A percentile compares a stretch with the other conserved stretches of the same genome.
phyloP scores from a whole-genome alignment of 371 early-diverging fungal genomes.

The Haplosporangium sp. region DNA sequence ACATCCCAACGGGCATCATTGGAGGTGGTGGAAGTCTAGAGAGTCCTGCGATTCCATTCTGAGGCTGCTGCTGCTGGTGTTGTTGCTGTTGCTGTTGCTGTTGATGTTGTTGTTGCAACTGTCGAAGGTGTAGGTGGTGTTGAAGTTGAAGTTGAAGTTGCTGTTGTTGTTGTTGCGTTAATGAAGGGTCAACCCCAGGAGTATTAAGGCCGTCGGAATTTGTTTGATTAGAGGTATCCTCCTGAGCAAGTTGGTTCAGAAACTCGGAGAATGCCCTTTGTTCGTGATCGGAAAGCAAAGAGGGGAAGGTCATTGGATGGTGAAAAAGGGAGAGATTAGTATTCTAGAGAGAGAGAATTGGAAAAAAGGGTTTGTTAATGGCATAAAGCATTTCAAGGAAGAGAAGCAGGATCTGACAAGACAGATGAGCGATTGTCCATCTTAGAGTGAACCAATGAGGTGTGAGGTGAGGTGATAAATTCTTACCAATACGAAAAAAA shows the following conservation, averaged over 20 bases:
- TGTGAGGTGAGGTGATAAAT: not conserved
- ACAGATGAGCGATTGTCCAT: constrained; percentile 1
- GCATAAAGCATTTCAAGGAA: no score
- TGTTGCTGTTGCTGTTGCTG: constrained; percentile 49
- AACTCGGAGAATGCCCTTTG: constrained; percentile 53
- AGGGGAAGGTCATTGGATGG: constrained; percentile 34
- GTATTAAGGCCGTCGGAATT: constrained; percentile 18
- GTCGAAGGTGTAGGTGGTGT: constrained; percentile 57
- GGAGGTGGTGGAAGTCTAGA: constrained; percentile 1
- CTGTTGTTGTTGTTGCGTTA: constrained; percentile 49
- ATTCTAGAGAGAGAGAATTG: not conserved
- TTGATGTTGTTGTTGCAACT: constrained; percentile 48
- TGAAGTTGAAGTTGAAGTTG: constrained; percentile 51
- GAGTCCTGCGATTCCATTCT: not conserved
- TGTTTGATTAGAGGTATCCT: constrained; percentile 22
- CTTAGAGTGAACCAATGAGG: no score
- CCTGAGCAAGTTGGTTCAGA: constrained; percentile 48
- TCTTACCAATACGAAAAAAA: not conserved
- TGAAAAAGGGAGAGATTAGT: not conserved
- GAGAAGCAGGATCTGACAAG: not conserved
- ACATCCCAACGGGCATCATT: not conserved
- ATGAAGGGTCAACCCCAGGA: constrained; percentile 27
- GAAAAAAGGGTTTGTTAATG: no score
- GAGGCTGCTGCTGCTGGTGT: constrained; percentile 3
- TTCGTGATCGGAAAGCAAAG: constrained; percentile 49